Evolutionary conservation across 164 flowering plant genomes (phyloP), one percentile per base, ranked within the genome.

Genomic region (Cinnamomum chago): DNA sequence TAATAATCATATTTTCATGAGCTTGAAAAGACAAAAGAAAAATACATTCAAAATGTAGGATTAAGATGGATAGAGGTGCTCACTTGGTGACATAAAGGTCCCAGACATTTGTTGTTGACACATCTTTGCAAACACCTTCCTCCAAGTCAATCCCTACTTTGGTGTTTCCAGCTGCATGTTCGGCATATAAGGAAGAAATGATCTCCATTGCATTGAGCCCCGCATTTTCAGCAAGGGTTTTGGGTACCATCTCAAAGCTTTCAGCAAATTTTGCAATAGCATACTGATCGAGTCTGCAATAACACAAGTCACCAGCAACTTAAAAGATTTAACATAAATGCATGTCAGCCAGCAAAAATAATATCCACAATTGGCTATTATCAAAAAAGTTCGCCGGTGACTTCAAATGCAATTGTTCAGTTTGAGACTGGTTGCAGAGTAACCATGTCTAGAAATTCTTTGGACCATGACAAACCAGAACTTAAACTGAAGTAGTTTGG

Each of bases 131-230:
- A 58, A 60, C 86, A 73, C 96, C 92, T 76, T 85, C 92, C 73
- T 86, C 90, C 81, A 95, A 82, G 83, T 93, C 89, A 67, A 95
- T 93, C 35, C 99, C 98, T 71, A 90, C 93, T 81, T 81, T 86
- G 68, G 80, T 65, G 78, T 90, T 90, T 82, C 96, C 98, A 68
- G 90, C 86, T 50, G 94, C 91, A 86, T 93, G 96, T 67, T 90
- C 97, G 67, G 92, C 97, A 82, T 93, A 93, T 15, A 95, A 79
- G 22, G 96, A 85, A n/a, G 98, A 85, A 75, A 95, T 93, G 24
- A 95, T 91, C 82, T 95, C 98, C 92, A 92, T 90, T 9, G 96
- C 87, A 81, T 95, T 89, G 23, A 92, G 92, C 68, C 99, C 99
- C 23, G 97, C 99, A 87, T 95, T 95, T 67, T 93, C 99, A 67